Percentiles rank a stretch among this genome's conserved stretches.
Conservation (phyloP, 2,329 filamentous ascomycete genomes). For the Tolypocladium amazonense region DNA sequence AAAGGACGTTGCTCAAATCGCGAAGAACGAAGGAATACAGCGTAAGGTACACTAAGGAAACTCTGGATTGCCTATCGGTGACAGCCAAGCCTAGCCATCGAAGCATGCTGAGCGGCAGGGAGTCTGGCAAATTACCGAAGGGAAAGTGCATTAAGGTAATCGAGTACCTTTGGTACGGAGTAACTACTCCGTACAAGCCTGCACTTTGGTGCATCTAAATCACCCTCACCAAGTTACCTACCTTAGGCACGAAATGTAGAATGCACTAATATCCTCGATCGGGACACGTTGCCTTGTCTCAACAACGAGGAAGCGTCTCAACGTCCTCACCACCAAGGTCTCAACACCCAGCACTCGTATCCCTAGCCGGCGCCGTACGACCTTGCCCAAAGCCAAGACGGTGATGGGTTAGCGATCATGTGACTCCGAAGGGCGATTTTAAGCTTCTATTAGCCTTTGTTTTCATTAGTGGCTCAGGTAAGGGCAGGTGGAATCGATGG, state of each 20-base stretch:
- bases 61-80: too few species aligned
- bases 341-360: not conserved
- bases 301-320: not conserved
- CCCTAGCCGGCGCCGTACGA: not conserved
- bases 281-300: not conserved
- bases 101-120: too few species aligned
- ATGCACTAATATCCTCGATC: too few species aligned
- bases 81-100: not conserved
- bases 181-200: not conserved
- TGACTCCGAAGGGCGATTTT: constrained; percentile 1
- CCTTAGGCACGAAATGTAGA: too few species aligned
- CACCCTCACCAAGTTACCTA: too few species aligned
- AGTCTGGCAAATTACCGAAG: not conserved
- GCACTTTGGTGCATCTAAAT: not conserved
- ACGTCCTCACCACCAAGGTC: not conserved
- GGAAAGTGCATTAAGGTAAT: not conserved
- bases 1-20: too few species aligned
- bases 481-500: not conserved
- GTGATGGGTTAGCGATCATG: constrained; percentile 2
- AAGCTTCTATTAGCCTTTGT: constrained; percentile 8
- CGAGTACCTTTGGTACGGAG: too few species aligned
- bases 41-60: not conserved
- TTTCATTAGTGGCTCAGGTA: not conserved
- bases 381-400: not conserved
- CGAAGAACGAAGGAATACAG: too few species aligned